Base-by-base conservation (phyloP, 345 rosid genomes). In the Linum usitatissimum region DNA sequence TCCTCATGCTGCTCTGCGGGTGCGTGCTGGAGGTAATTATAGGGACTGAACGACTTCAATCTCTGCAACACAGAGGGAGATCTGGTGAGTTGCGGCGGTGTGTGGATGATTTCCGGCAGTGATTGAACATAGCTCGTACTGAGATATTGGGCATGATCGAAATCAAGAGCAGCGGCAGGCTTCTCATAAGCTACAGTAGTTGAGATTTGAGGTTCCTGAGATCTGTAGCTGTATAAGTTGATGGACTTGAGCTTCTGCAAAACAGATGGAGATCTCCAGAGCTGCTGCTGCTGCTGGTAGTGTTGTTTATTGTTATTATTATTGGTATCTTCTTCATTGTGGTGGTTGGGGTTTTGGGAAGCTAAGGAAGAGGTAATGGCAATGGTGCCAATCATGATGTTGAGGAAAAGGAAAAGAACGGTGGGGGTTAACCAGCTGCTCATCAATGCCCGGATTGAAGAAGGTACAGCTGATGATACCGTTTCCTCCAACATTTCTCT, bases 41-140 rank as follows among this genome's bases (percentile, higher is more conserved):
- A 73, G 61, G 84, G 80, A 53, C 80, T 83, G 34, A 84, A 68
- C 66, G 96, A 89, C 70, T 76, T 89, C 57, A 92, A 72, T 56
- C 80, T 58, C 2, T 87, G 81, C 55, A 89, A 63, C 63, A 89
- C 63, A 23, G 98, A 80, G 64, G 90, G 84, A 74, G 95, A 88
- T 83, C 95, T 71, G 1, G 78, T 62, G 21, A 54, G 64, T 45
- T 77, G 68, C 21, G 59, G 75, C 0, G 12, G 69, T 6, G 62
- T 71, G 6, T 69, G 40, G 15, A 53, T 48, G 6, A 10, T 9
- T 45, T 45, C 51, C 13, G 14, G 51, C 10, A 1, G 48, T 3
- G 51, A 10, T 45, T 45, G 51, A 13, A 10, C 51, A 45, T 45
- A 45, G 51, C 51, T 23, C n/a, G n/a, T 42, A 2, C 49, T 14